Conservation (phyloP, 2,329 filamentous ascomycete genomes). For the Diaporthe sp. region DNA sequence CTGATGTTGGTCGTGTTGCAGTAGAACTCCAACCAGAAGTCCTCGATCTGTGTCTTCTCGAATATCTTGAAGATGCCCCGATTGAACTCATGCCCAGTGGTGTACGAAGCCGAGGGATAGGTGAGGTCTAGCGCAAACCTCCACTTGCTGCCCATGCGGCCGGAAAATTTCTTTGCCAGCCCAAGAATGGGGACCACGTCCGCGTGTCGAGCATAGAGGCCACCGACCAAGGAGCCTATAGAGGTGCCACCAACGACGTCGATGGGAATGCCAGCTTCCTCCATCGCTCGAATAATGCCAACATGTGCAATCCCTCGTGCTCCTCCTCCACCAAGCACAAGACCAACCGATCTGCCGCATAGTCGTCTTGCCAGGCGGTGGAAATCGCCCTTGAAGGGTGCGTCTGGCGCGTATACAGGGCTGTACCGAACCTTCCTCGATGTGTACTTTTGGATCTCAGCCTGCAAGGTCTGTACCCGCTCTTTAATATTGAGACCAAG, state of each 20-base stretch:
- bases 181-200: constrained; percentile 98
- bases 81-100: constrained; percentile 98
- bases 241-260: constrained; percentile 96
- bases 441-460: constrained; percentile 98
- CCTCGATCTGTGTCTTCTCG: constrained; percentile 95
- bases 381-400: constrained; percentile 95
- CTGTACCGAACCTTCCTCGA: constrained; percentile 90
- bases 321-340: constrained; percentile 93
- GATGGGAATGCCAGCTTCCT: constrained; percentile 96
- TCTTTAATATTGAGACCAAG: constrained; percentile 91
- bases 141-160: constrained; percentile 99
- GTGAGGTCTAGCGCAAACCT: constrained; percentile 96
- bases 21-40: constrained; percentile 99
- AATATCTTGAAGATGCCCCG: constrained; percentile 99
- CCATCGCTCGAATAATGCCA: constrained; percentile 92
- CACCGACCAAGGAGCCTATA: constrained; percentile 95
- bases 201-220: constrained; percentile 93
- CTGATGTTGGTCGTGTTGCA: constrained; percentile 99
- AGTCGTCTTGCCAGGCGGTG: constrained; percentile 89
- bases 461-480: constrained; percentile 91
- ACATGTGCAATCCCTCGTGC: constrained; percentile 93
- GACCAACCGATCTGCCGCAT: constrained; percentile 92
- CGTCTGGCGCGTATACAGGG: constrained; percentile 89
- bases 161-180: constrained; percentile 95
- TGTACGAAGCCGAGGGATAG: constrained; percentile 96